phyloP scores from a whole-genome alignment of 331 rosid species.

The Stylosanthes scabra region DNA sequence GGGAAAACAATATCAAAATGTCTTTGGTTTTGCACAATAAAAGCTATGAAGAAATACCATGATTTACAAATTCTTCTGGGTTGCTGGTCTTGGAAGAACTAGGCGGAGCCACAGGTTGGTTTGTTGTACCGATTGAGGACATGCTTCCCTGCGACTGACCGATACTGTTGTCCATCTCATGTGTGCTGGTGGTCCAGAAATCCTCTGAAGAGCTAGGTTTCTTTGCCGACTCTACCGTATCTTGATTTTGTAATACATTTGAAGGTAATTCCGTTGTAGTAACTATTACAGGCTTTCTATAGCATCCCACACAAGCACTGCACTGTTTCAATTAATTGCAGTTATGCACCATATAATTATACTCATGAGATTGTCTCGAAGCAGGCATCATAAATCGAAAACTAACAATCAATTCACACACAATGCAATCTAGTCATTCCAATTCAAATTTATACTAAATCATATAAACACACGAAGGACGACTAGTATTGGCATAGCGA shows the following conservation, averaged over 20 bases:
- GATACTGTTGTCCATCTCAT: constrained; percentile 92
- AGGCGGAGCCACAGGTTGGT: constrained; percentile 66
- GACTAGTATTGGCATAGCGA: not conserved
- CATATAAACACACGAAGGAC: too few relatives aligned
- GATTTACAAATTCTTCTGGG: constrained; percentile 82
- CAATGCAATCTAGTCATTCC: constrained; percentile 2
- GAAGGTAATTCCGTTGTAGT: constrained; percentile 51
- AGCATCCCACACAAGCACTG: constrained; percentile 98
- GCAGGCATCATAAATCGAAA: constrained; percentile 20
- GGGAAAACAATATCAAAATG: constrained; percentile 12
- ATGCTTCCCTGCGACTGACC: constrained; percentile 90
- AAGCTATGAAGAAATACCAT: constrained; percentile 55
- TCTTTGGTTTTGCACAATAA: constrained; percentile 6
- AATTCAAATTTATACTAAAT: not conserved
- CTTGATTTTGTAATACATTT: constrained; percentile 41
- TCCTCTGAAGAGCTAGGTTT: constrained; percentile 75
- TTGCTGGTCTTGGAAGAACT: constrained; percentile 52
- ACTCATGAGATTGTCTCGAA: constrained; percentile 21
- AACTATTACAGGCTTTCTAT: constrained; percentile 53
- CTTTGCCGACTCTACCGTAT: constrained; percentile 32
- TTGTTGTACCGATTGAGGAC: constrained; percentile 76
- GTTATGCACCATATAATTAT: constrained; percentile 63
- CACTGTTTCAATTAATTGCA: constrained; percentile 90
- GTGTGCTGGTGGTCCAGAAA: constrained; percentile 91
- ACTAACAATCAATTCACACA: constrained; percentile 17